A percentile compares a stretch with the other conserved stretches of the same genome.
These are phyloP conservation scores for Naganishia liquefaciens DNA, from an alignment of 1,284 basidiomycete genomes.

Conservation along the genomic window DNA sequence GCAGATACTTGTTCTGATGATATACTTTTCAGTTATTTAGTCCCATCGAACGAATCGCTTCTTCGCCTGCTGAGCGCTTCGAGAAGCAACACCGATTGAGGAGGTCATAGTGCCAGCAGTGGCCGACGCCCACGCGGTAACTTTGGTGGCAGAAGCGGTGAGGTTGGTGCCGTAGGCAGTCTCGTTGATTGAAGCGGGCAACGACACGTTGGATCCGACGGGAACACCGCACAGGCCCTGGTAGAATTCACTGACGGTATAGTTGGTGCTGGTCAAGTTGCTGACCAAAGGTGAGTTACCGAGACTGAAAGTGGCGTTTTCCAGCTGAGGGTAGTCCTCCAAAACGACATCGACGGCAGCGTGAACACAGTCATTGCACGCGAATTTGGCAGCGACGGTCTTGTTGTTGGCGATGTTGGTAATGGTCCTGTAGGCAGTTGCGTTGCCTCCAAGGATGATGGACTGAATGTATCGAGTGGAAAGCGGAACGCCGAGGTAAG, in stretches of 20 bases:
- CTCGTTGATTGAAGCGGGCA: slow-evolving; percentile 44
- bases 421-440: slow-evolving; percentile 37
- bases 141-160: slow-evolving; percentile 1
- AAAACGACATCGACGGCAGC: slow-evolving; percentile 46
- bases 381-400: slow-evolving; percentile 24
- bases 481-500: slow-evolving; percentile 45
- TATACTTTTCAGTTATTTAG: neutral
- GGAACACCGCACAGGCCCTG: slow-evolving; percentile 27
- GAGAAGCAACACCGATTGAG: slow-evolving; percentile 21
- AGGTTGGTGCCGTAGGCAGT: slow-evolving; percentile 40
- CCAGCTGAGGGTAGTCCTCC: slow-evolving; percentile 43
- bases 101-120: slow-evolving; percentile 9
- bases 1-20: neutral
- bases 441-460: slow-evolving; percentile 41
- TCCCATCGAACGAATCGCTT: slow-evolving; percentile 33
- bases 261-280: slow-evolving; percentile 35
- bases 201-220: slow-evolving; percentile 37
- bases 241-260: slow-evolving; percentile 28
- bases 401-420: slow-evolving; percentile 26
- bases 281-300: slow-evolving; percentile 29
- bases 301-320: slow-evolving; percentile 36
- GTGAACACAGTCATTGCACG: slow-evolving; percentile 52
- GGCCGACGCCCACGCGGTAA: slow-evolving; percentile 2
- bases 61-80: slow-evolving; percentile 20
- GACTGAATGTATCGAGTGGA: slow-evolving; percentile 42